These are phyloP conservation scores for Paulownia fortunei DNA, from an alignment of 257 asterid species.

Conservation along the genomic window DNA sequence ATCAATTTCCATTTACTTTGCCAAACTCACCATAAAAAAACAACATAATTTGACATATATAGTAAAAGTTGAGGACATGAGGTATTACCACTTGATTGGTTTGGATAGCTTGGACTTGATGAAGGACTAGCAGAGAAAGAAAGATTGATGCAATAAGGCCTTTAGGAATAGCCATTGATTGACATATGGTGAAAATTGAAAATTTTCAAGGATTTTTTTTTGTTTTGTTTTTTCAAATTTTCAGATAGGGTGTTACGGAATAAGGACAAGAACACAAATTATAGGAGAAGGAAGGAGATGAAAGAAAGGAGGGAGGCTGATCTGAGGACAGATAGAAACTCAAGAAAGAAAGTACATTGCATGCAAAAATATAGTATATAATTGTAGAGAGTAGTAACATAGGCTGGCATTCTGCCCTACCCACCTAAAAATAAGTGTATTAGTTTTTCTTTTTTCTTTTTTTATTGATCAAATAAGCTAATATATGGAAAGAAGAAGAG, in stretches of 20 bases:
- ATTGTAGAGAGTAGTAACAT: slow-evolving; percentile 25
- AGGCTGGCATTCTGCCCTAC: slow-evolving; percentile 47
- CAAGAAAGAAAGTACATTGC: slow-evolving; percentile 41
- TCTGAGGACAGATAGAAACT: slow-evolving; percentile 23
- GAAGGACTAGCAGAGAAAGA: slow-evolving; percentile 47
- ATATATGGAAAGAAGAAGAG: too few species aligned
- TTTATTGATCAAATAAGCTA: too few species aligned
- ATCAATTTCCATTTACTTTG: background rate
- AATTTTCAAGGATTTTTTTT: too few species aligned
- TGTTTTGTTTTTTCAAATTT: too few species aligned
- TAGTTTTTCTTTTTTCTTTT: too few species aligned
- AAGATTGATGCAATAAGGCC: slow-evolving; percentile 42
- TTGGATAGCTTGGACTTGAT: slow-evolving; percentile 58
- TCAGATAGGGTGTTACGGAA: too few species aligned
- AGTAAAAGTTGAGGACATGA: background rate
- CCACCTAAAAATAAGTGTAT: slow-evolving; percentile 35
- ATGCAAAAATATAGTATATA: slow-evolving; percentile 44
- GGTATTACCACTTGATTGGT: slow-evolving; percentile 44
- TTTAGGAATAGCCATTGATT: slow-evolving; percentile 58
- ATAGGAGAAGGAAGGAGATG: slow-evolving; percentile 29
- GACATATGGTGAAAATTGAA: too few species aligned
- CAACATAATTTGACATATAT: background rate
- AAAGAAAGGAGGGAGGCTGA: slow-evolving; percentile 4
- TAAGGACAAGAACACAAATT: slow-evolving; percentile 36
- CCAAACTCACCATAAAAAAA: background rate